Conservation (phyloP, 2,329 filamentous ascomycete species). For the Colletotrichum sp. region DNA sequence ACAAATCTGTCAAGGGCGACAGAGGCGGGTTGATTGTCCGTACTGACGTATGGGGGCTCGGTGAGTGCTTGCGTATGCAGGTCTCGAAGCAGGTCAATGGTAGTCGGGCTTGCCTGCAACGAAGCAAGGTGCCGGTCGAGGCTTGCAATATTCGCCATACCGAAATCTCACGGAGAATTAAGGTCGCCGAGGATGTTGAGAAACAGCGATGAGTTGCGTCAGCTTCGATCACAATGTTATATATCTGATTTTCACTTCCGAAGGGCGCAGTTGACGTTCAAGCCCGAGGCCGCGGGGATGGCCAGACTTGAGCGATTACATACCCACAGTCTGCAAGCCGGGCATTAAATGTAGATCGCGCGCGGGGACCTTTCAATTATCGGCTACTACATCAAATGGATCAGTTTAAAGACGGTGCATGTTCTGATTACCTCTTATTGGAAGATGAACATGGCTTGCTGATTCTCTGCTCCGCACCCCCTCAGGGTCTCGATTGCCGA, state of each 20-base stretch:
- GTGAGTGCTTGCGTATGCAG: constrained; percentile 34
- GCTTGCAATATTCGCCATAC: not conserved
- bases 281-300: not conserved
- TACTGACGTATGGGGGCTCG: constrained; percentile 33
- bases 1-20: constrained; percentile 56
- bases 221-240: not conserved
- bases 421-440: not conserved
- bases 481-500: not conserved
- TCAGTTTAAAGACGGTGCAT: not conserved
- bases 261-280: not conserved
- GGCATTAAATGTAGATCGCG: not conserved
- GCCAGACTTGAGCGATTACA: not conserved
- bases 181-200: not conserved
- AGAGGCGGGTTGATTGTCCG: constrained; percentile 15
- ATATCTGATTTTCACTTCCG: not conserved
- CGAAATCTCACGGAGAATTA: not conserved
- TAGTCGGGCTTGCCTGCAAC: constrained; percentile 28
- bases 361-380: not conserved
- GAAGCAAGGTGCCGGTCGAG: constrained; percentile 34
- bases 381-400: not conserved
- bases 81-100: constrained; percentile 30
- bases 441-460: not conserved
- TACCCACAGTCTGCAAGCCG: not conserved
- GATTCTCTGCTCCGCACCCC: not conserved
- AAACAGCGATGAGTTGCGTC: not conserved